Percentiles rank a stretch among this genome's conserved stretches.
These are phyloP conservation scores for Tilletia indica DNA, from an alignment of 1,284 basidiomycete species.

Conservation along the genomic window DNA sequence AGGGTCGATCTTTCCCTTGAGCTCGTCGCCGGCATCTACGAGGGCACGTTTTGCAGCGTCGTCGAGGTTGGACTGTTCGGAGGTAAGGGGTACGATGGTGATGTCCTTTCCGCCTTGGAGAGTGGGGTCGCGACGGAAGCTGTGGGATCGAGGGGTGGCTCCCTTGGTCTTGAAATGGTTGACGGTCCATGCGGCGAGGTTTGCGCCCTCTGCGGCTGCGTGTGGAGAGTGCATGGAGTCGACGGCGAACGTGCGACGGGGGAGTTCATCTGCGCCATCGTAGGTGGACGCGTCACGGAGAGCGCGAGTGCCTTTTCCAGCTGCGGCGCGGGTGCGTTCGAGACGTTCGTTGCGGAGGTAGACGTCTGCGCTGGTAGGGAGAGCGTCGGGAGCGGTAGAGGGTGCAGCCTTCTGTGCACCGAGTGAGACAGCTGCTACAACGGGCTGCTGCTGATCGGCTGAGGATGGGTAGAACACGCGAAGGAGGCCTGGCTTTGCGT, in stretches of 20 bases:
- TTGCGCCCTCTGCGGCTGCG: conserved; percentile 49
- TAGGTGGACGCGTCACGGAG: conserved; percentile 43
- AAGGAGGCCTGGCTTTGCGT: conserved; percentile 44
- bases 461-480: conserved; percentile 47
- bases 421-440: conserved; percentile 45
- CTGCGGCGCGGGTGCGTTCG: conserved; percentile 48
- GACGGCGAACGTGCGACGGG: conserved; percentile 34
- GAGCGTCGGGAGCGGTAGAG: conserved; percentile 43
- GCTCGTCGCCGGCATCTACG: conserved; percentile 43
- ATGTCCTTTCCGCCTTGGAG: conserved; percentile 50
- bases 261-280: conserved; percentile 27
- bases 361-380: conserved; percentile 32
- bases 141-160: conserved; percentile 27
- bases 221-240: conserved; percentile 48
- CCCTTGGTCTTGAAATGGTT: conserved; percentile 55
- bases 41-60: conserved; percentile 38
- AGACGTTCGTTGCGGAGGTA: conserved; percentile 51
- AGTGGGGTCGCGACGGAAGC: conserved; percentile 34
- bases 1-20: conserved; percentile 29
- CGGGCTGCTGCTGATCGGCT: conserved; percentile 18
- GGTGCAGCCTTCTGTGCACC: conserved; percentile 49
- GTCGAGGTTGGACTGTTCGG: conserved; percentile 24
- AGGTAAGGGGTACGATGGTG: conserved; percentile 36
- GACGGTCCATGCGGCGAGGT: conserved; percentile 47
- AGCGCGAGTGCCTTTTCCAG: conserved; percentile 49